phyloP scores from a whole-genome alignment of 164 flowering plant genomes.

The Dillenia turbinata region DNA sequence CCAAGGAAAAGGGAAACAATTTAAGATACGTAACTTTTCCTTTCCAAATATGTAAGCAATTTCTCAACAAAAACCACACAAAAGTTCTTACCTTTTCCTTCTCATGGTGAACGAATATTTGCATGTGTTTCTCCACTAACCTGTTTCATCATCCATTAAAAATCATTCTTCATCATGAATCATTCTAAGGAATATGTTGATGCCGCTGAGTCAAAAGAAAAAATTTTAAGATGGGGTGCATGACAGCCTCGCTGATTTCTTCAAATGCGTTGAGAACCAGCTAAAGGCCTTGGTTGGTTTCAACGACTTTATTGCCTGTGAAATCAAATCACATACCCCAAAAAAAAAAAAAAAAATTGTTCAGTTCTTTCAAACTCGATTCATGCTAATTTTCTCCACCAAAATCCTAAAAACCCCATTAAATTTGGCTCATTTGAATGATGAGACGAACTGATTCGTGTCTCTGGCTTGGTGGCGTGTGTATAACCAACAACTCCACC shows the following conservation, averaged over 20 bases:
- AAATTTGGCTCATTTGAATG: constrained; percentile 15
- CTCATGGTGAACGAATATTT: constrained; percentile 81
- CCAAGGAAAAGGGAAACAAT: constrained; percentile 31
- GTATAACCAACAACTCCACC: constrained; percentile 28
- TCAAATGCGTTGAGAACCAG: constrained; percentile 88
- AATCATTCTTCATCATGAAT: neutral
- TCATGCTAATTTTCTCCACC: constrained; percentile 12
- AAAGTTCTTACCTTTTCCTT: constrained; percentile 66
- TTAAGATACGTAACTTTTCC: neutral
- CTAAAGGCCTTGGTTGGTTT: constrained; percentile 64
- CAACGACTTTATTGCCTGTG: constrained; percentile 76
- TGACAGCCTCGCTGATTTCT: constrained; percentile 82
- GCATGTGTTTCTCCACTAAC: constrained; percentile 77
- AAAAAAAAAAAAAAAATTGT: constrained; percentile 22
- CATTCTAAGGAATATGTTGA: too few relatives aligned
- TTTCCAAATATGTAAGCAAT: neutral
- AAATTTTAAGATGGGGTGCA: constrained; percentile 24
- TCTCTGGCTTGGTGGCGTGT: constrained; percentile 17
- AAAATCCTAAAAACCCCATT: constrained; percentile 21
- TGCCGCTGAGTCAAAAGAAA: too few relatives aligned
- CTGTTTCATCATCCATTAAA: constrained; percentile 31
- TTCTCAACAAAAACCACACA: neutral
- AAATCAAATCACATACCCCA: constrained; percentile 28
- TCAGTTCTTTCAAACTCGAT: constrained; percentile 25
- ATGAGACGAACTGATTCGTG: constrained; percentile 6